Evolutionary conservation across 2,329 filamentous ascomycete genomes (phyloP).

Genomic region (Periconia macrospinosa): DNA sequence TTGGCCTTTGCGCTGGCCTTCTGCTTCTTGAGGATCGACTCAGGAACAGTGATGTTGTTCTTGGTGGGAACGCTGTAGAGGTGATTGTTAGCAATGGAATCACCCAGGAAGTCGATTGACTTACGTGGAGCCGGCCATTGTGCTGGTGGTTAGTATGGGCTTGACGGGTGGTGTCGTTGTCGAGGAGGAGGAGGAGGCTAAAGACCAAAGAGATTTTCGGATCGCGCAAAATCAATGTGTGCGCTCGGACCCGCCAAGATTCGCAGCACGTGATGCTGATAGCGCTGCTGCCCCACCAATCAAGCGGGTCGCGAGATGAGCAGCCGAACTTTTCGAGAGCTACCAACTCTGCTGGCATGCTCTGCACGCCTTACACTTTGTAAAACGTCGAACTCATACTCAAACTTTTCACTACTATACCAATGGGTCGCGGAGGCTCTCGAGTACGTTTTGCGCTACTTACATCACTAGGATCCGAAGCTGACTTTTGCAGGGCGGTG

Average conservation of each 20-base stretch:
- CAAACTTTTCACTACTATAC: slow-evolving; percentile 11
- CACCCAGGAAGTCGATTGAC: slow-evolving; percentile 7
- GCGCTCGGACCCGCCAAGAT: slow-evolving; percentile 30
- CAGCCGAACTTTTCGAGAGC: slow-evolving; percentile 30
- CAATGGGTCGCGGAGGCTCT: slow-evolving; percentile 33
- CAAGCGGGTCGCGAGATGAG: slow-evolving; percentile 10
- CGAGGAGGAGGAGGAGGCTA: slow-evolving; percentile 17
- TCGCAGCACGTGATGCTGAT: slow-evolving; percentile 5
- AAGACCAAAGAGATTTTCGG: slow-evolving; percentile 15
- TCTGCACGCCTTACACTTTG: slow-evolving; percentile 11
- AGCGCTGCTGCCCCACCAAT: slow-evolving; percentile 19
- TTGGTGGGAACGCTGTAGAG: slow-evolving; percentile 77
- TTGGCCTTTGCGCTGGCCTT: slow-evolving; percentile 99
- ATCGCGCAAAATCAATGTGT: slow-evolving; percentile 28
- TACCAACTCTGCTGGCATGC: slow-evolving; percentile 9
- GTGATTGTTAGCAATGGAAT: neutral
- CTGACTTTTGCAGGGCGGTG: neutral
- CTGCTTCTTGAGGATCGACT: slow-evolving; percentile 99
- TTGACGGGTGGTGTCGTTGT: slow-evolving; percentile 24
- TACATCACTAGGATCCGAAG: neutral
- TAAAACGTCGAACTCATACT: slow-evolving; percentile 5
- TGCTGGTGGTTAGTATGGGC: slow-evolving; percentile 38
- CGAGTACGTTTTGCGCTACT: slow-evolving; percentile 21
- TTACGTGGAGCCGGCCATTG: slow-evolving; percentile 42
- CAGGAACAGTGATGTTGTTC: slow-evolving; percentile 95